Evolutionary conservation across 805 yeast species (phyloP).

Genomic region (Teunomyces aglyptinius): DNA sequence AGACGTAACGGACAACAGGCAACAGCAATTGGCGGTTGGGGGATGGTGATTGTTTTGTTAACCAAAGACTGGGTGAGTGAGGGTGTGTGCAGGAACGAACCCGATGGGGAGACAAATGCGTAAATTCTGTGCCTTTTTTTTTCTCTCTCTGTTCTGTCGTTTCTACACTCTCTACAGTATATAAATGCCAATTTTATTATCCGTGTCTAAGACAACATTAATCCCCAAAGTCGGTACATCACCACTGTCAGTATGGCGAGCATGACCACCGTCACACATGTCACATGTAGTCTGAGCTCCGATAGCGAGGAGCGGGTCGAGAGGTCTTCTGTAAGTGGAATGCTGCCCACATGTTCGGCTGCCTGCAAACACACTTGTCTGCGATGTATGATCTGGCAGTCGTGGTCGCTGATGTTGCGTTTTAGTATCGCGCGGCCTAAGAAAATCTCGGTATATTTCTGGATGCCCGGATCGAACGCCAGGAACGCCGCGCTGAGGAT

Average conservation of each 20-base stretch:
- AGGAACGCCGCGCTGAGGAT: constrained; percentile 27
- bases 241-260: constrained; percentile 24
- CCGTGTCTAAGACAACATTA: constrained; percentile 8
- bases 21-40: background rate
- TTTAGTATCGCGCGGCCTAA: constrained; percentile 42
- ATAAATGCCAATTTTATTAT: too few relatives aligned
- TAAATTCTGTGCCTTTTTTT: background rate
- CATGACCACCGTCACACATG: constrained; percentile 21
- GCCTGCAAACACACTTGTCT: constrained; percentile 41
- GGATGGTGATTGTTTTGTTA: constrained; percentile 3
- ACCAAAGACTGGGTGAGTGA: background rate
- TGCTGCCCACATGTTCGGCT: constrained; percentile 41
- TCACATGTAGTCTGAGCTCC: constrained; percentile 22
- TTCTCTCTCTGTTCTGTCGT: background rate
- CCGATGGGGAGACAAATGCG: background rate
- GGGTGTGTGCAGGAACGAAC: constrained; percentile 4
- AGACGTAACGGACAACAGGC: background rate
- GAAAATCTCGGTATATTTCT: constrained; percentile 35
- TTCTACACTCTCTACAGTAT: too few relatives aligned
- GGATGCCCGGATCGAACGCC: constrained; percentile 34
- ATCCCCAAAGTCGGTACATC: constrained; percentile 26
- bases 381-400: constrained; percentile 35
- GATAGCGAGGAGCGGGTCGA: constrained; percentile 19
- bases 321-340: constrained; percentile 38
- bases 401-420: constrained; percentile 23